These are phyloP conservation scores for Endoconidiophora laricicola DNA, from an alignment of 2,329 filamentous ascomycete genomes.

Conservation along the genomic window DNA sequence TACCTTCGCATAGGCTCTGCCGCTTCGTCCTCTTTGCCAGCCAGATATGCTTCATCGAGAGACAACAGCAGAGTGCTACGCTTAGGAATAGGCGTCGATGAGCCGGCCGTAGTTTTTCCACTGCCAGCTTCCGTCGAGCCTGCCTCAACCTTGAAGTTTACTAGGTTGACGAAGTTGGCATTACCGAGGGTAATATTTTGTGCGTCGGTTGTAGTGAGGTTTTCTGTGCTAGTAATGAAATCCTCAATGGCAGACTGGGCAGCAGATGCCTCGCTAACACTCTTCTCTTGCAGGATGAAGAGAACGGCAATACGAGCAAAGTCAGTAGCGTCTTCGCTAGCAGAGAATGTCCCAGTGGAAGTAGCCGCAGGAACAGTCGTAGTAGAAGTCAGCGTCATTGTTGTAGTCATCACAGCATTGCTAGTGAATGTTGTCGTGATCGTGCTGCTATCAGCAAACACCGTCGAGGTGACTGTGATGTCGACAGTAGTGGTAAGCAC, in stretches of 20 bases:
- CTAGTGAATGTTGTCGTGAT: constrained; percentile 11
- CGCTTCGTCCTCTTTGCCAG: background rate
- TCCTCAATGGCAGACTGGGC: constrained; percentile 38
- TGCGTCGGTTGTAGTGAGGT: constrained; percentile 22
- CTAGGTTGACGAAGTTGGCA: constrained; percentile 32
- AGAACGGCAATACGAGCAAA: constrained; percentile 47
- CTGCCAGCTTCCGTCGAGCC: constrained; percentile 3
- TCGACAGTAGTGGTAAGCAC: constrained; percentile 6
- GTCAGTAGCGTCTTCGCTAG: constrained; percentile 41
- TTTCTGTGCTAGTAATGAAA: constrained; percentile 31
- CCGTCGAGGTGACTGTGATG: constrained; percentile 8
- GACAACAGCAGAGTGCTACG: no score
- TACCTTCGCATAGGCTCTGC: background rate
- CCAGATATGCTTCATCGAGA: background rate
- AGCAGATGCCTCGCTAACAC: constrained; percentile 30
- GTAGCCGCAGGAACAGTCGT: constrained; percentile 9
- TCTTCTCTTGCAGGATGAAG: constrained; percentile 41
- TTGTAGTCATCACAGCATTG: constrained; percentile 5
- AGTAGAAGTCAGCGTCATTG: constrained; percentile 7
- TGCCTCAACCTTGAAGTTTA: constrained; percentile 22
- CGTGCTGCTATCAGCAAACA: constrained; percentile 3
- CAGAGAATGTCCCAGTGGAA: constrained; percentile 22
- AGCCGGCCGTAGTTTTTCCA: constrained; percentile 2
- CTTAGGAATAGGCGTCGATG: background rate
- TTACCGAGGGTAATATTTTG: constrained; percentile 26